Base-by-base conservation (phyloP, 306 rosid species). In the Cicer pinnatifidum region DNA sequence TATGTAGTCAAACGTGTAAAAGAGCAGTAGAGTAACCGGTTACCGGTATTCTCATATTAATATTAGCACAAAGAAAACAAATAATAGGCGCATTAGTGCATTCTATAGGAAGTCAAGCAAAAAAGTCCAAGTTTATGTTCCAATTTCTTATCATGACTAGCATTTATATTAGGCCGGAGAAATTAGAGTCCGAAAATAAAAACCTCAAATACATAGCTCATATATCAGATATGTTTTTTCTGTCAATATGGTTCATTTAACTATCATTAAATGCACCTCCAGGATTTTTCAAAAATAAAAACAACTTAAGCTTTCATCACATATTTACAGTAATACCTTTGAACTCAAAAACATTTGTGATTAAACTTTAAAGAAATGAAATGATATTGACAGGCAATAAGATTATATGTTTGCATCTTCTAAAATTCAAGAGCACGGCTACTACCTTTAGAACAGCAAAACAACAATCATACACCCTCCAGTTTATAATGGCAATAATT, bases 351-450 rank as follows among this genome's bases (percentile, higher is more conserved):
- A 47, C 43, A 43, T 8, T 35, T 50, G 58, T 8, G 38, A 76
- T 56, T 69, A 47, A 80, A 33, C 17, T 23, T 16, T 17, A 1
- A 61, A 52, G 72, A 16, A 57, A 39, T 11, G 10, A 46, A 65
- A 41, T 52, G 38, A 57, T 16, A 12, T 64, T n/a, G 59, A 54
- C 59, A 54, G 71, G 54, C 59, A 81, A 59, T 11, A 45, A 56
- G 71, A 62, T 57, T 43, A 64, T 64, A 63, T 63, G 7, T 39
- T 38, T 12, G 56, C 43, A 41, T 71, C 44, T 53, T 47, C n/a
- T 63, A 58, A 46, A 62, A 71, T 59, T 80, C 44, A 57, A 20
- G 54, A 60, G 45, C 41, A 13, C 28, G 44, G 37, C 61, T n/a
- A 52, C 58, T 52, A 58, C 19, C 57, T 73, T 58, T 19, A 62